These are phyloP conservation scores for Cornus suecica DNA, from an alignment of 148 eudicot species.

Conservation along the genomic window DNA sequence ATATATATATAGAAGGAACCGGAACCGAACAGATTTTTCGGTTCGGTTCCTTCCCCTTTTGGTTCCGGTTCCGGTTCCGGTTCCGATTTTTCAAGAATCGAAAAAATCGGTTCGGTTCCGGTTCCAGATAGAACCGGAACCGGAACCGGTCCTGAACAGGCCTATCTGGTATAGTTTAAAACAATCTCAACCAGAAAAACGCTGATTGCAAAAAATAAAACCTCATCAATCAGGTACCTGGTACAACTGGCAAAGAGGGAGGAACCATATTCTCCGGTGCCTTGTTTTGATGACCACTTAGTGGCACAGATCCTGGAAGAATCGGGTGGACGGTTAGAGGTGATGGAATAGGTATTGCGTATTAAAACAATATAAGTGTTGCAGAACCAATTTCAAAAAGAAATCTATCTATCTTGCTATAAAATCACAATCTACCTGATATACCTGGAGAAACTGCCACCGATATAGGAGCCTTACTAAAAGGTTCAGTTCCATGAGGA, in stretches of 20 bases:
- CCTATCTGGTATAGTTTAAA: neutral
- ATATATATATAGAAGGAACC: too few relatives aligned
- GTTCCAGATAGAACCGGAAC: too few relatives aligned
- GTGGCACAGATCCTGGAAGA: conserved; percentile 27
- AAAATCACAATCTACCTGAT: neutral
- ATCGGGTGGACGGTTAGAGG: conserved; percentile 31
- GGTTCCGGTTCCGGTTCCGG: too few relatives aligned
- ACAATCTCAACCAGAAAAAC: neutral
- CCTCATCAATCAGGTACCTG: conserved; percentile 29
- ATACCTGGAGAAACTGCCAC: conserved; percentile 47
- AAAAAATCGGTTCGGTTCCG: too few relatives aligned
- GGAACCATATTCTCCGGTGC: conserved; percentile 24
- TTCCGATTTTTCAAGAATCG: too few relatives aligned
- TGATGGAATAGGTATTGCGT: conserved; percentile 33
- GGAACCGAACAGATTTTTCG: too few relatives aligned
- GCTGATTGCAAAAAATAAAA: neutral
- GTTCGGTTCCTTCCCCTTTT: too few relatives aligned
- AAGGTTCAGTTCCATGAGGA: conserved; percentile 29
- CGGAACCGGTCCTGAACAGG: too few relatives aligned
- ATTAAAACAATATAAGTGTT: neutral
- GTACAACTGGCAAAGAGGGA: conserved; percentile 17
- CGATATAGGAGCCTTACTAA: conserved; percentile 26
- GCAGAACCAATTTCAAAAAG: conserved; percentile 18
- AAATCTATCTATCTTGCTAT: neutral
- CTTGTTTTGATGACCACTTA: conserved; percentile 25